Evolutionary conservation across 495 filamentous ascomycete species (phyloP).

Genomic region (Hypoxylon cercidicola): DNA sequence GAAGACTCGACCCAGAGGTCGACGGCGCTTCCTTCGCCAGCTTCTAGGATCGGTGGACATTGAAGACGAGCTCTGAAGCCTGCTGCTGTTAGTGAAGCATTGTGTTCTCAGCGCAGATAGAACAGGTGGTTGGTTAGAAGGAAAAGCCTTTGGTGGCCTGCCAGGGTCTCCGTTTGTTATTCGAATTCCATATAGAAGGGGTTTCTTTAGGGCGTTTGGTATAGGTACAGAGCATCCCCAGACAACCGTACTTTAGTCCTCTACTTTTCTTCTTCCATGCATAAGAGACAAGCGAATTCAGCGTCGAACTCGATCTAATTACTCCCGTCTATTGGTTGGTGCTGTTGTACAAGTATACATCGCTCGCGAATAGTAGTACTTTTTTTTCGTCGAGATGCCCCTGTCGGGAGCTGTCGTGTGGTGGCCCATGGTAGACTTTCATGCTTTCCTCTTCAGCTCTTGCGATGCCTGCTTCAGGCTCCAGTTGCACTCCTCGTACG

Average conservation of each 20-base stretch:
- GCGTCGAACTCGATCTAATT: constrained; percentile 26
- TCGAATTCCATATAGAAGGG: constrained; percentile 13
- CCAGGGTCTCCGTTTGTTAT: constrained; percentile 27
- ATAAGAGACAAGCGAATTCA: constrained; percentile 5
- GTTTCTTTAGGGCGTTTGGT: constrained; percentile 21
- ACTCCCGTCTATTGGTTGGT: constrained; percentile 39
- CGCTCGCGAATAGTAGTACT: constrained; percentile 19
- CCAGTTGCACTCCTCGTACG: constrained; percentile 90
- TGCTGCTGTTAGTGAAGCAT: constrained; percentile 7
- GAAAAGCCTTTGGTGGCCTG: constrained; percentile 16
- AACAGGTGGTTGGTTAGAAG: constrained; percentile 7
- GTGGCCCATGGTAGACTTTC: constrained; percentile 9
- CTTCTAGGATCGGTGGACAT: constrained; percentile 30
- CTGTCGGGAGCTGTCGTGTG: constrained; percentile 14
- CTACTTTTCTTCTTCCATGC: constrained; percentile 4
- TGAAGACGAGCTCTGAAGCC: constrained; percentile 25
- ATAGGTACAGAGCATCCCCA: constrained; percentile 32
- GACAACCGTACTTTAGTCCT: constrained; percentile 5
- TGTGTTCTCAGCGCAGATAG: neutral
- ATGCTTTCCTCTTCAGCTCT: constrained; percentile 59
- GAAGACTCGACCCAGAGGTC: constrained; percentile 17
- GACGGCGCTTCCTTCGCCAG: constrained; percentile 22
- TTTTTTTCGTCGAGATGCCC: constrained; percentile 26
- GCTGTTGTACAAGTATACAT: constrained; percentile 37
- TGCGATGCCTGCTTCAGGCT: constrained; percentile 66